A percentile compares a stretch with the other conserved stretches of the same genome.
phyloP scores from a whole-genome alignment of 169 alveolate genomes.

The Plasmodium reichenowi region DNA sequence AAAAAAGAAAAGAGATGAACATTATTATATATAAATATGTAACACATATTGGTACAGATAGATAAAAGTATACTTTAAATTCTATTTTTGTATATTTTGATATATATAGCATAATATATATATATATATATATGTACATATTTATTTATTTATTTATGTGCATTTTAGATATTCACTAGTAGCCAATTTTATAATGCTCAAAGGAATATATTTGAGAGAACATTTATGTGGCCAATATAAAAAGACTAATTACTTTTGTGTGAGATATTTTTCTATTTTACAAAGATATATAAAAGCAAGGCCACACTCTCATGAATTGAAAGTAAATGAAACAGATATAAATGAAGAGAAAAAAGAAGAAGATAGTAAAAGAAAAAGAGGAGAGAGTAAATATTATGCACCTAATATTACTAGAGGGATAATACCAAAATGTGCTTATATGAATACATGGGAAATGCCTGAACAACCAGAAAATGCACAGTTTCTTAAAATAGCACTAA shows the following conservation, averaged over 20 bases:
- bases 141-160: no score
- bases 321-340: slow-evolving; percentile 34
- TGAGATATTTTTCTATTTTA: slow-evolving; percentile 45
- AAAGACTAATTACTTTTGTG: not conserved
- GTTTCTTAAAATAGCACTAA: slow-evolving; percentile 82
- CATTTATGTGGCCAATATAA: not conserved
- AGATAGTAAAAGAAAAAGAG: slow-evolving; percentile 12
- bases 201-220: not conserved
- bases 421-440: slow-evolving; percentile 76
- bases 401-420: slow-evolving; percentile 76
- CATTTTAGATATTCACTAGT: no score
- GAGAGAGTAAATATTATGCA: slow-evolving; percentile 49
- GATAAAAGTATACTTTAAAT: no score
- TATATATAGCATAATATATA: no score
- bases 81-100: no score
- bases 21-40: no score
- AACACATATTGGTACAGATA: no score
- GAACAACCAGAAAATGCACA: slow-evolving; percentile 80
- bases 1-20: no score
- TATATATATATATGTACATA: no score
- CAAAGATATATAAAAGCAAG: slow-evolving; percentile 75
- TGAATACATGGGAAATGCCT: slow-evolving; percentile 82
- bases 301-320: slow-evolving; percentile 65
- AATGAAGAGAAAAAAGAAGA: slow-evolving; percentile 28
- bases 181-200: no score